Evolutionary conservation across 2,329 filamentous ascomycete species (phyloP), one percentile per base, ranked within the genome.

Genomic region (Tolypocladium album): DNA sequence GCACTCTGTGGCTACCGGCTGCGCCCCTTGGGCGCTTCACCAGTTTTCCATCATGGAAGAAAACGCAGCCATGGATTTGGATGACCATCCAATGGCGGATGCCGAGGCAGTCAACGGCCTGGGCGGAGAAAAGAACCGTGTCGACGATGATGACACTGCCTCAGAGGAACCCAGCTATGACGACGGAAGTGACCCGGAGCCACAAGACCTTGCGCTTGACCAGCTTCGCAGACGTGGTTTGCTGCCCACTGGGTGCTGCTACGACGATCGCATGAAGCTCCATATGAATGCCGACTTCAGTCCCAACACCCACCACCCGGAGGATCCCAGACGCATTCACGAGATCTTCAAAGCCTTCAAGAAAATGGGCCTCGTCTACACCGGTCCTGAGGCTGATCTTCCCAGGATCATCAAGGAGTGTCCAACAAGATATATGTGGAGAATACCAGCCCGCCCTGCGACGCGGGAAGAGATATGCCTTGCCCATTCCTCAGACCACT

Each of bases 201-300:
- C 73, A 3, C 73, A 74, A 20, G 70, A 74, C 12, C 67, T 77
- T 2, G 72, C 72, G 8, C 66, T 71, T 2, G 74, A 72, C 3
- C 71, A 75, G 58, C 66, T 79, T 57, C 71, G 71, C 17, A 74
- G 75, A 60, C 77, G 74, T 43, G 78, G 79, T 2, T 74, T 84
- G 34, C 77, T 90, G 1, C 84, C 88, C 0, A 92, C 89, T 0
- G 90, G 90, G 4, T 85, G 88, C 62, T 93, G 90, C 65, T 99
- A 97, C 71, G 94, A 99, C 75, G 87, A 90, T 60, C 86, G 93
- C 39, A 99, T 99, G 94, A 91, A 94, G 62, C 88, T 95, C 62
- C 94, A 99, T 71, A 89, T 92, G 59, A 96, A 97, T 70, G 86
- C 90, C 20, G 87, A 90, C 70, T 88, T 85, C 69, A 84, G 82